Evolutionary conservation across 768 basidiomycete species (phyloP).

Genomic region (Chalciporus pseudorubinellus): DNA sequence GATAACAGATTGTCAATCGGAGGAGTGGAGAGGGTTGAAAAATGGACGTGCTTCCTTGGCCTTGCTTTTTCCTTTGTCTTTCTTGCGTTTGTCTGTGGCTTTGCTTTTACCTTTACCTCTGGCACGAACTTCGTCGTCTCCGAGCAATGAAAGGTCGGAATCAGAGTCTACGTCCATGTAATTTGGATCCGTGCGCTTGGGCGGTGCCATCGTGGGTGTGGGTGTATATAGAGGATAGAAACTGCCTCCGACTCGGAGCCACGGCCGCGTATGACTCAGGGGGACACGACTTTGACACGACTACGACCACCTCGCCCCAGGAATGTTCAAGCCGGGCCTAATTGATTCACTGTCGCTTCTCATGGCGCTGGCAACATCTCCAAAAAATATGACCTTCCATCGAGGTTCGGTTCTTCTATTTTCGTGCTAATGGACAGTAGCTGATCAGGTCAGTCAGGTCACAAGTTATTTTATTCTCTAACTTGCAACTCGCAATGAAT

Average conservation of each 20-base stretch:
- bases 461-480: too few relatives aligned
- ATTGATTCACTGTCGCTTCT: too few relatives aligned
- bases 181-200: constrained; percentile 26
- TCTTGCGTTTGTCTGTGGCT: constrained; percentile 47
- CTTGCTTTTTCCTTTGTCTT: constrained; percentile 48
- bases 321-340: too few relatives aligned
- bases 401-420: too few relatives aligned
- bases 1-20: constrained; percentile 5
- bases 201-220: constrained; percentile 22
- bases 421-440: too few relatives aligned
- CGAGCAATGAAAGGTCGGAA: constrained; percentile 66
- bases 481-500: too few relatives aligned
- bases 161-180: constrained; percentile 65
- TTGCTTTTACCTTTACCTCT: constrained; percentile 61
- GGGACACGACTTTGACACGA: too few relatives aligned
- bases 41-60: constrained; percentile 30
- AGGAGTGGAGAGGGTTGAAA: background rate
- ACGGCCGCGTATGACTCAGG: too few relatives aligned
- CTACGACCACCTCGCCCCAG: too few relatives aligned
- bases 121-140: constrained; percentile 44
- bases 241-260: background rate
- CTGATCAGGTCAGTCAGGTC: too few relatives aligned
- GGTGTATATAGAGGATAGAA: background rate
- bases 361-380: too few relatives aligned
- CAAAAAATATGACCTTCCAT: too few relatives aligned